Conservation (phyloP, 352 stramenopile genomes). For the Phytophthora pini region DNA sequence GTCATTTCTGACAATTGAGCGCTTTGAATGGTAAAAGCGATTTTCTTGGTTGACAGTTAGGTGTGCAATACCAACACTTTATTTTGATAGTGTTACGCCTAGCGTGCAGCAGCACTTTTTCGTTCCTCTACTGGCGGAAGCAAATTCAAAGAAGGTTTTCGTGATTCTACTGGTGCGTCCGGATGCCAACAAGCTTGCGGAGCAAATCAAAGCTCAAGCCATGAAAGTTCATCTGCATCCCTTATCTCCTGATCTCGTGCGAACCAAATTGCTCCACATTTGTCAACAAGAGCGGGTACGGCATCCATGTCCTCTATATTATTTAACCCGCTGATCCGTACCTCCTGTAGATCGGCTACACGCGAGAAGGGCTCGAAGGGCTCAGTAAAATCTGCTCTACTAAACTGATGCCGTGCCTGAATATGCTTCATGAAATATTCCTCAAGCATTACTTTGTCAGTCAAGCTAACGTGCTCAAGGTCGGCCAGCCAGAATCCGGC, state of each 20-base stretch:
- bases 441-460: slow-evolving; percentile 59
- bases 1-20: slow-evolving; percentile 60
- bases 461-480: slow-evolving; percentile 58
- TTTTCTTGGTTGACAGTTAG: not conserved
- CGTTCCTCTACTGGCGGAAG: slow-evolving; percentile 47
- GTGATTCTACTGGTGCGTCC: slow-evolving; percentile 59
- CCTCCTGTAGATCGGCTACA: slow-evolving; percentile 63
- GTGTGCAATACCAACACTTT: not conserved
- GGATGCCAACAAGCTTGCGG: slow-evolving; percentile 61
- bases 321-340: not conserved
- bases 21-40: slow-evolving; percentile 54
- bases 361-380: slow-evolving; percentile 60
- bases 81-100: slow-evolving; percentile 37
- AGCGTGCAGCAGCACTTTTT: slow-evolving; percentile 74
- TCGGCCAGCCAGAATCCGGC: not conserved
- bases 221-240: slow-evolving; percentile 47
- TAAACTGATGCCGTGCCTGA: slow-evolving; percentile 51
- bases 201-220: slow-evolving; percentile 60
- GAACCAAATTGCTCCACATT: slow-evolving; percentile 59
- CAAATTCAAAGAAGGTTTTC: slow-evolving; percentile 66
- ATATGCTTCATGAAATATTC: slow-evolving; percentile 59
- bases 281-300: slow-evolving; percentile 54
- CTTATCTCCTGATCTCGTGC: slow-evolving; percentile 51
- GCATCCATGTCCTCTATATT: no score
- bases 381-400: slow-evolving; percentile 38